A percentile compares a stretch with the other conserved stretches of the same genome.
These are phyloP conservation scores for Melanopsichium pennsylvanicum DNA, from an alignment of 1,284 basidiomycete species.

Conservation along the genomic window DNA sequence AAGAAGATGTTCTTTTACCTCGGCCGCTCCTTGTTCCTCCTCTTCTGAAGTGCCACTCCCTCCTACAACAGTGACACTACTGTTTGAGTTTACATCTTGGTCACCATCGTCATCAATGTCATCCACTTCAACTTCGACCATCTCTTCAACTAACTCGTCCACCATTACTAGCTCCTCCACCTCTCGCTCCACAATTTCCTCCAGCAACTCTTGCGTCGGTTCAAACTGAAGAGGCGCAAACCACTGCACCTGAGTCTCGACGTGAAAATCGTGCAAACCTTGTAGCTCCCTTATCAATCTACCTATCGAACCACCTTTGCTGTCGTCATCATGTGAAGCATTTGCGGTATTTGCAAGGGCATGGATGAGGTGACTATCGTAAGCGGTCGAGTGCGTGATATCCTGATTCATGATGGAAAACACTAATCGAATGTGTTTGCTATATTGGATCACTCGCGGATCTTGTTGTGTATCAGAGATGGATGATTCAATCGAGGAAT, in stretches of 20 bases:
- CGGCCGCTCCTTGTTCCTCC: slow-evolving; percentile 3
- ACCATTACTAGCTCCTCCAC: slow-evolving; percentile 19
- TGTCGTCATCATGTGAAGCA: not conserved
- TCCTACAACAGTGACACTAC: no score
- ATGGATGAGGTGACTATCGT: slow-evolving; percentile 29
- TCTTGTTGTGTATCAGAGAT: slow-evolving; percentile 31
- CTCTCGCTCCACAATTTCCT: slow-evolving; percentile 42
- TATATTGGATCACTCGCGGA: slow-evolving; percentile 53
- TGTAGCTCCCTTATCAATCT: slow-evolving; percentile 24
- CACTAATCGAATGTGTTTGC: slow-evolving; percentile 53
- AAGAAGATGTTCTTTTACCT: not conserved
- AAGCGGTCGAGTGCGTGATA: slow-evolving; percentile 22
- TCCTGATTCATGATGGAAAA: slow-evolving; percentile 63
- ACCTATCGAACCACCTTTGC: slow-evolving; percentile 14
- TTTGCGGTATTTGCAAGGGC: slow-evolving; percentile 2
- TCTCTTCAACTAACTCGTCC: slow-evolving; percentile 44
- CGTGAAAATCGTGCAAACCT: slow-evolving; percentile 82
- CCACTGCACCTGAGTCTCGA: slow-evolving; percentile 92
- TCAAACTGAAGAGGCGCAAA: slow-evolving; percentile 87
- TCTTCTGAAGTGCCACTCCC: no score
- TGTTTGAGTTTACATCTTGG: not conserved
- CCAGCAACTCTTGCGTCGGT: slow-evolving; percentile 70
- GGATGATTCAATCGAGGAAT: not conserved
- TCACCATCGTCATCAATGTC: not conserved
- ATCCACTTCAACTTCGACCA: slow-evolving; percentile 7